Evolutionary conservation across 768 basidiomycete genomes (phyloP), one percentile per base, ranked within the genome.

Genomic region (Hysterangium stoloniferum): DNA sequence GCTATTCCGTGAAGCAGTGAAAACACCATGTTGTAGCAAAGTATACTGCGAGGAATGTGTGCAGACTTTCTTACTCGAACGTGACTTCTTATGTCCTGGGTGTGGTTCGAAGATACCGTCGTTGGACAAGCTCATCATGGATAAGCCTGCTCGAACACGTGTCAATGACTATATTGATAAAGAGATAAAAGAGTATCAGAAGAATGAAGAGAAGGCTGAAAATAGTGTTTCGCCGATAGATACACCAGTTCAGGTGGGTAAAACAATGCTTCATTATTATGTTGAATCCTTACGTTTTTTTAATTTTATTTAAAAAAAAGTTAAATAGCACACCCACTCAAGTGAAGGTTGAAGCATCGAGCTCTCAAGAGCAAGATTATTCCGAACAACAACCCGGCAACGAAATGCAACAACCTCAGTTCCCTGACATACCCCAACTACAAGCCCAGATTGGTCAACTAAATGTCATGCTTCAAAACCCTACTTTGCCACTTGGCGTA

Each of bases 11-110:
- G 92, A 97, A 62, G 92, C 94, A 40, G 88, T 95, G 62, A 86
- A 88, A 68, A 94, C 91, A 2, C 95, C 96, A 2, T 97, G 95
- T 68, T 98, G 95, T 72, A 80, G 78, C 58, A 89, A 84, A 35
- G 61, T 77, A 11, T 99, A 88, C 68, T 97, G 95, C 74, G 94
- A 98, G 68, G 95, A 98, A 66, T 97, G 95, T 69, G 88, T 99
- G 56, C 88, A 94, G 65, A 92, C 88, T 36, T 78, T 94, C 67
- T 74, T 99, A 45, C 78, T 95, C 56, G 95, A 98, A 65, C 82
- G 89, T 67, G 93, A 96, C 71, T 98, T 98, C 66, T 71, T 85
- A 52, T 98, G 95, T 68, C 94, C 91, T 6, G 81, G 82, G 57
- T 98, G 96, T 66, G 76, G 80, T 56, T 84, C 84, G 67, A 92